Evolutionary conservation across 2,329 filamentous ascomycete species (phyloP), one percentile per base, ranked within the genome.

Genomic region (Neofusicoccum parvum): DNA sequence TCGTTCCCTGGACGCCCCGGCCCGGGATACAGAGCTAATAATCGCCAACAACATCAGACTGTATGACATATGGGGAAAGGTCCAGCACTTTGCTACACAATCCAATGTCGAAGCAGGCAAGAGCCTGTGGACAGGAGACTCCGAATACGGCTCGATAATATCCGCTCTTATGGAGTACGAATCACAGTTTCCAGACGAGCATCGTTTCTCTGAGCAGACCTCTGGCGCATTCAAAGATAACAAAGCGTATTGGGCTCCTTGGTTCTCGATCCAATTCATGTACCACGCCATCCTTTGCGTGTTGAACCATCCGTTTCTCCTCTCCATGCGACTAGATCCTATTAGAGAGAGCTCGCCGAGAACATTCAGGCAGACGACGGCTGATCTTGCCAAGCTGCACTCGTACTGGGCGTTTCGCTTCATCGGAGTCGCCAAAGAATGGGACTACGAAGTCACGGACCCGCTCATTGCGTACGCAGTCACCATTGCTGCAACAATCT

Each of bases 381-480:
- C 81, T 11, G 83, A 85, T 63, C 75, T 82, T 20, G 83, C 84
- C 27, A 79, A 80, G 0, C 80, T 80, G 0, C 83, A 85, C 66
- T 81, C 82, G 0, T 80, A 80, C 0, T 86, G 84, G 84, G 83
- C 85, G 17, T 78, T 85, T 3, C 82, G 84, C 68, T 81, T 84
- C 56, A 80, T 85, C 50, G 80, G 83, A 46, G 78, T 79, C 67
- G 77, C 80, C 66, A 74, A 79, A 72, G 76, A 81, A 68, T 80
- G 82, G 69, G 72, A 71, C 0, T 83, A 84, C 64, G 72, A 78
- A 56, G 77, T 82, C 3, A 80, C 81, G 4, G 81, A 83, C 69
- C 81, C 82, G 1, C 77, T 82, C 20, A 69, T 83, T 11, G 81
- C 80, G 2, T 83, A 85, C 41, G 82, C 82, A 58, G 82, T 82